These are phyloP conservation scores for Leccinum obscurum DNA, from an alignment of 768 basidiomycete genomes.

Conservation along the genomic window DNA sequence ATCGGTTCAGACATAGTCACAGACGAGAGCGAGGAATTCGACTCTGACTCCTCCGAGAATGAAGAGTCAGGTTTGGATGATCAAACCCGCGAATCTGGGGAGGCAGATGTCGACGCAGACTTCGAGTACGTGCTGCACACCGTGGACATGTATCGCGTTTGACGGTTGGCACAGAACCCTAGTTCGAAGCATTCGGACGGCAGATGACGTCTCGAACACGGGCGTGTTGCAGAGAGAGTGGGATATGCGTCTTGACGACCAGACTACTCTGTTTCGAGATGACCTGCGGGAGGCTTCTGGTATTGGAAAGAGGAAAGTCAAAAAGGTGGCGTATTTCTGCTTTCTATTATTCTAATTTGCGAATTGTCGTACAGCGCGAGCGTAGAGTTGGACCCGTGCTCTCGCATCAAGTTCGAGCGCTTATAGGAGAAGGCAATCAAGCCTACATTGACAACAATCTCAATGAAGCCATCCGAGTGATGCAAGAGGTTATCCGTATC, in stretches of 20 bases:
- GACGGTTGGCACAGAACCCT: conserved; percentile 50
- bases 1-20: conserved; percentile 12
- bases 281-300: conserved; percentile 75
- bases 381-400: conserved; percentile 16
- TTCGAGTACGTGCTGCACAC: conserved; percentile 17
- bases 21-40: conserved; percentile 5
- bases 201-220: conserved; percentile 35
- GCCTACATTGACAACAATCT: conserved; percentile 76
- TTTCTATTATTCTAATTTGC: background rate
- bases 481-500: conserved; percentile 92
- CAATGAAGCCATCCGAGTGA: conserved; percentile 68
- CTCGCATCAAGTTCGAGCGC: conserved; percentile 18
- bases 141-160: too few relatives aligned
- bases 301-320: conserved; percentile 53
- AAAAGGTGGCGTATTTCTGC: conserved; percentile 38
- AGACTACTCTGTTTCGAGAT: conserved; percentile 68
- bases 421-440: conserved; percentile 82
- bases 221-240: conserved; percentile 61
- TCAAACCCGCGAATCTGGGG: conserved; percentile 1
- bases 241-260: conserved; percentile 71
- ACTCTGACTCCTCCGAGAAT: conserved; percentile 14
- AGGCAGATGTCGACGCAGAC: conserved; percentile 21
- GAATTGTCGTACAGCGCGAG: conserved; percentile 9
- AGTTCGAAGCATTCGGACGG: conserved; percentile 60
- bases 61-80: conserved; percentile 5